Conservation (phyloP, 495 filamentous ascomycete species). For the Bacidia gigantensis region DNA sequence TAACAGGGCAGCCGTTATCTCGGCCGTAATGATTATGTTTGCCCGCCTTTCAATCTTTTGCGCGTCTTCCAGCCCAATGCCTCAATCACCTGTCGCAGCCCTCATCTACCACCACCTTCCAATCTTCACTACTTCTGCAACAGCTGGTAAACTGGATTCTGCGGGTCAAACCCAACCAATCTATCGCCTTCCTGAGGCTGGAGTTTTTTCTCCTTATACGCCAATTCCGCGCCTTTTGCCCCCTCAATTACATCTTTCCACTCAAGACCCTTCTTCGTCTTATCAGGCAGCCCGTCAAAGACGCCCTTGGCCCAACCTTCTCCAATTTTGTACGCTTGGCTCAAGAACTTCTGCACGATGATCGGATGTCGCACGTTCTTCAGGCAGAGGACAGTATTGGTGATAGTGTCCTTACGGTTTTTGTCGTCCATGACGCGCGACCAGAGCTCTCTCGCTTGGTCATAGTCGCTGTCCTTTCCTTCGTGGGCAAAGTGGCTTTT, state of each 20-base stretch:
- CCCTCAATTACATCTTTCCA: slow-evolving; percentile 30
- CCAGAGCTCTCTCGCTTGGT: slow-evolving; percentile 38
- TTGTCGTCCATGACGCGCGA: slow-evolving; percentile 31
- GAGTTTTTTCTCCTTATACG: slow-evolving; percentile 35
- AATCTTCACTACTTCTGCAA: too few species aligned
- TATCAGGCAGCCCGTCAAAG: slow-evolving; percentile 31
- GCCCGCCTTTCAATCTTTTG: too few species aligned
- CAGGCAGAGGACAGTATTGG: slow-evolving; percentile 34
- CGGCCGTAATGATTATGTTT: too few species aligned
- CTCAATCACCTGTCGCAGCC: too few species aligned
- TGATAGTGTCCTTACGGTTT: slow-evolving; percentile 29
- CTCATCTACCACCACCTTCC: too few species aligned
- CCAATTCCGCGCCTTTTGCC: slow-evolving; percentile 25
- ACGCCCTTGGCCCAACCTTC: slow-evolving; percentile 34
- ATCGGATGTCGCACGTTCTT: slow-evolving; percentile 11
- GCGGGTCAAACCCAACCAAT: slow-evolving; percentile 23
- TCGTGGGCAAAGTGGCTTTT: slow-evolving; percentile 44
- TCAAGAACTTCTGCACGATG: slow-evolving; percentile 34
- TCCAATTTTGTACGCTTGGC: slow-evolving; percentile 38
- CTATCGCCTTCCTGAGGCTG: slow-evolving; percentile 22
- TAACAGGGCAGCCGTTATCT: too few species aligned
- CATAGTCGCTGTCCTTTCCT: slow-evolving; percentile 39
- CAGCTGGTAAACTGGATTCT: slow-evolving; percentile 19
- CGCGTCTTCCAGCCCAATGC: too few species aligned
- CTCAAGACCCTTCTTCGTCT: slow-evolving; percentile 30